These are phyloP conservation scores for Platanus orientalis DNA, from an alignment of 164 flowering plant genomes.

Conservation along the genomic window DNA sequence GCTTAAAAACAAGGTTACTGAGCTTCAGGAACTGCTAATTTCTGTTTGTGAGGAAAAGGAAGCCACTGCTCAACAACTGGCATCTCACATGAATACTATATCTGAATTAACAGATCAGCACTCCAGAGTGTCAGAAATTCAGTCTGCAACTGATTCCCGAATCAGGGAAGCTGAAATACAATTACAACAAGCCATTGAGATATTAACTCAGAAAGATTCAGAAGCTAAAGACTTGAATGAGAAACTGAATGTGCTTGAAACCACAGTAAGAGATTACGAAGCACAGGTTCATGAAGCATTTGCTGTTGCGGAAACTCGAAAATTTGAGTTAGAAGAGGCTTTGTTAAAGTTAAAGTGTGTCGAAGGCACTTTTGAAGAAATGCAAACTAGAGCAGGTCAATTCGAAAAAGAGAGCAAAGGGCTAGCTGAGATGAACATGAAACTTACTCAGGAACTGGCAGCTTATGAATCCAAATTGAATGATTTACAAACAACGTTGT, in stretches of 20 bases:
- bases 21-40: constrained; percentile 55
- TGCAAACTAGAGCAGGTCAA: constrained; percentile 33
- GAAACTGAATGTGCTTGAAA: constrained; percentile 42
- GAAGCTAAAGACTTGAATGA: constrained; percentile 62
- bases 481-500: constrained; percentile 42
- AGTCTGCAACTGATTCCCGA: constrained; percentile 42
- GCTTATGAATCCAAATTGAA: constrained; percentile 46
- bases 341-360: constrained; percentile 38
- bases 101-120: constrained; percentile 58
- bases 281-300: constrained; percentile 44
- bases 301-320: constrained; percentile 32
- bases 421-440: constrained; percentile 59
- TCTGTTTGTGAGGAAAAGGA: constrained; percentile 56
- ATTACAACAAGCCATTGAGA: constrained; percentile 44
- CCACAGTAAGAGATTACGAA: constrained; percentile 34
- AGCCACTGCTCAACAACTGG: constrained; percentile 41
- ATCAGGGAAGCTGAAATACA: constrained; percentile 38
- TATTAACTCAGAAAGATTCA: constrained; percentile 31
- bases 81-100: constrained; percentile 46
- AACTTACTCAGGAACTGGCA: constrained; percentile 60
- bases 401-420: constrained; percentile 51
- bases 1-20: constrained; percentile 55
- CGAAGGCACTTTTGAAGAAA: constrained; percentile 50
- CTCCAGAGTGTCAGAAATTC: constrained; percentile 45
- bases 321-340: constrained; percentile 62